Evolutionary conservation across 2,329 filamentous ascomycete species (phyloP), one percentile per base, ranked within the genome.

Genomic region (Neofusicoccum cordaticola): DNA sequence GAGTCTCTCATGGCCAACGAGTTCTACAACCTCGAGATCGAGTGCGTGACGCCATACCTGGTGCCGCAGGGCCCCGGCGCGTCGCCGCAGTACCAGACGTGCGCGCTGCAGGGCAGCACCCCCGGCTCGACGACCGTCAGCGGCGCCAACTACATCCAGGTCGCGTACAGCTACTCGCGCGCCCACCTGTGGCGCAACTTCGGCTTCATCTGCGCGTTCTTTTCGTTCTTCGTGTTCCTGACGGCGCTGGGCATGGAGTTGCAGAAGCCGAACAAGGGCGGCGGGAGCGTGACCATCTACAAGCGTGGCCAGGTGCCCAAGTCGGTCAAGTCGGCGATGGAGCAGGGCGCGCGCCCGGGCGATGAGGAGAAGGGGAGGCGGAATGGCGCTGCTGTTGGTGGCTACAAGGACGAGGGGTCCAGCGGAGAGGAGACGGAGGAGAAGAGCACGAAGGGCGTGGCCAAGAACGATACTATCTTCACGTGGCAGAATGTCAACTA

Each of bases 401-500:
- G 7, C 2, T n/a, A 31, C 27, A 11, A 8, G 22, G 39, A 56
- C 3, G 68, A 71, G 41, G 72, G 73, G 17, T 72, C 70, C 15
- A 72, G 69, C 19, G 67, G 66, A 19, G 65, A 73, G 44, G 68
- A 69, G 11, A 69, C 71, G 51, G 72, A 77, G 51, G 72, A 77
- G 61, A 76, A 71, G 47, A 68, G 70, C 0, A 74, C 81, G 48
- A 75, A 82, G 39, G 81, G 81, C 2, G 83, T 90, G 13, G 85
- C 85, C 1, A 86, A 85, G 70, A 89, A 89, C 66, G 86, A 89
- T 57, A 75, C 77, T 3, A 74, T 80, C 44, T 80, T 96, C 66
- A 96, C 93, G 0, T 97, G 92, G 90, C 90, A 94, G 74, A 83
- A 90, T 68, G 86, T 97, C 66, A 91, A 89, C 72, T 97, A 97